Percentiles rank a stretch among this genome's conserved stretches.
phyloP scores from a whole-genome alignment of 225 moss, liverwort and hornwort species.

The Pseudoscleropodium purum region DNA sequence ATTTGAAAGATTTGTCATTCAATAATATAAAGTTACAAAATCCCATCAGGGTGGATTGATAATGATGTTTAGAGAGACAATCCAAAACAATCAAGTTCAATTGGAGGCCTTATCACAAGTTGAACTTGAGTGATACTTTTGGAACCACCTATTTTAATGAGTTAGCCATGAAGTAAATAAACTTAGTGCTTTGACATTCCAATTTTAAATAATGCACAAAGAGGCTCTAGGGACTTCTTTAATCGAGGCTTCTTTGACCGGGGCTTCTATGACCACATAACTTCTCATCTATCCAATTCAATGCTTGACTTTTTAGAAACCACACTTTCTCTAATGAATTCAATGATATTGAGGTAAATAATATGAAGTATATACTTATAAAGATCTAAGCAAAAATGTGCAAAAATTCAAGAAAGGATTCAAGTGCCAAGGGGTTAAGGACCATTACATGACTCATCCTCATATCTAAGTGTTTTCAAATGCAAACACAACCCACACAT shows the following conservation, averaged over 20 bases:
- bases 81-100: accelerated
- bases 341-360: background rate
- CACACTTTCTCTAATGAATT: background rate
- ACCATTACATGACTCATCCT: too few species aligned
- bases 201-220: accelerated
- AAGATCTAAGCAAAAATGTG: accelerated
- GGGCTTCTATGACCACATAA: too few species aligned
- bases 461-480: background rate
- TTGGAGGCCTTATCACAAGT: background rate
- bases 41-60: accelerated
- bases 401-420: background rate
- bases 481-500: accelerated
- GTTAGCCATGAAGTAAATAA: background rate
- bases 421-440: accelerated
- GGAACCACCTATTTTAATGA: background rate
- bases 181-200: accelerated
- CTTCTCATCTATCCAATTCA: background rate
- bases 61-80: background rate
- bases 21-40: background rate
- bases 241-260: too few species aligned
- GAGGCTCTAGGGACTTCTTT: background rate
- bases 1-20: background rate
- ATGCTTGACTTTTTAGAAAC: background rate
- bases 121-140: background rate
- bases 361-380: background rate